phyloP scores from a whole-genome alignment of 192 early-diverging fungal genomes.

The Coemansia sp. region DNA sequence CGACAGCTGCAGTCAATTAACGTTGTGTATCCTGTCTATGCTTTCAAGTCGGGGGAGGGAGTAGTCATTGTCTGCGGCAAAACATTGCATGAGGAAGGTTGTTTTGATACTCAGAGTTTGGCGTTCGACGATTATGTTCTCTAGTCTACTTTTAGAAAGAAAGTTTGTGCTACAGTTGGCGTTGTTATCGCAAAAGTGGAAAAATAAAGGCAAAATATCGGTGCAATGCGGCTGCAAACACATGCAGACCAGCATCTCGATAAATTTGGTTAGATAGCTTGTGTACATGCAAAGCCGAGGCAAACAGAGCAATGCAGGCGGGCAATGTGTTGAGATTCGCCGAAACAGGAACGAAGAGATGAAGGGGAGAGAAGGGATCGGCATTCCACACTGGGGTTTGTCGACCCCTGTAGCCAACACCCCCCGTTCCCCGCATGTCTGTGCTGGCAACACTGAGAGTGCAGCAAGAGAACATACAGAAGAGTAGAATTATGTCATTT shows the following conservation, averaged over 20 bases:
- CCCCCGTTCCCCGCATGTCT: constrained; percentile 7
- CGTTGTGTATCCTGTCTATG: neutral
- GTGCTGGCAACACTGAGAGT: constrained; percentile 5
- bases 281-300: constrained; percentile 2
- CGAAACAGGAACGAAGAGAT: constrained; percentile 13
- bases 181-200: neutral
- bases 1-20: neutral
- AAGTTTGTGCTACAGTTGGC: neutral
- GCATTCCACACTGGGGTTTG: constrained; percentile 2
- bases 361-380: constrained; percentile 5
- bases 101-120: constrained; percentile 5
- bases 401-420: neutral
- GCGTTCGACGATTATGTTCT: neutral
- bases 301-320: neutral
- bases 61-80: constrained; percentile 8
- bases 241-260: neutral
- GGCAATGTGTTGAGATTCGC: neutral
- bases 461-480: neutral
- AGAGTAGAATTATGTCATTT: constrained; percentile 37
- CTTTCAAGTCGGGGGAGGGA: neutral
- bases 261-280: constrained; percentile 1
- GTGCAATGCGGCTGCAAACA: constrained; percentile 1
- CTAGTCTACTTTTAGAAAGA: constrained; percentile 6
- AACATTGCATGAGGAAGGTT: constrained; percentile 5
- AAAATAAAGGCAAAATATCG: constrained; percentile 7